Base-by-base conservation (phyloP, 306 rosid genomes). In the Amphicarpaea edgeworthii region DNA sequence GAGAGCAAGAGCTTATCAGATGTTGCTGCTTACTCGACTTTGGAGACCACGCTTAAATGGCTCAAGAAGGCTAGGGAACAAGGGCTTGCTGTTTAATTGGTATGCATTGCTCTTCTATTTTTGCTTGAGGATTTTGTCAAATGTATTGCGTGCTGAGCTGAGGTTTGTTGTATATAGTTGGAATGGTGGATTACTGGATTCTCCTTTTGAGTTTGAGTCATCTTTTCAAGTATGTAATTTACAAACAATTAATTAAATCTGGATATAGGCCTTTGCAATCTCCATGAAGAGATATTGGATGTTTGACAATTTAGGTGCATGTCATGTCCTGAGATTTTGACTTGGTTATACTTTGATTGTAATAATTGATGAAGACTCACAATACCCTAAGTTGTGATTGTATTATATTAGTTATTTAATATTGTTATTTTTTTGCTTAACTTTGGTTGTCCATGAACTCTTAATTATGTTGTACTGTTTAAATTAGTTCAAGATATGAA, bases 1-100 rank as follows among this genome's bases (percentile, higher is more conserved):
- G 87, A 82, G 88, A 90, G 93, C 82, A 92, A 89, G 92, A 95
- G 98, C 76, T 58, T 92, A 85, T 85, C 90, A 1, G 90, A 85
- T 42, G 90, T 87, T 71, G 64, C 89, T 42, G 97, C 99, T 75
- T 95, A 92, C 87, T 55, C 82, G 4, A 73, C 98, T 1, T 75
- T 95, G 85, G 99, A 95, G 84, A 76, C 76, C 83, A 83, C 97
- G 2, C 86, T 92, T 42, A 95, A 90, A 58, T 81, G 87, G 90
- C 42, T 83, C 20, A 83, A 76, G 87, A 90, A 92, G 82, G 92
- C 84, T 2, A 84, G 83, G 82, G 92, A 91, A 70, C 83, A 85
- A 54, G 88, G 91, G 43, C 84, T 38, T 24, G 83, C 74, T 19
- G 20, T 59, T 62, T 88, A 79, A 85, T 76, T 40, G 88, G 89